A percentile compares a stretch with the other conserved stretches of the same genome.
phyloP scores from a whole-genome alignment of 2,329 filamentous ascomycete species.

The Aspergillus arachidicola region DNA sequence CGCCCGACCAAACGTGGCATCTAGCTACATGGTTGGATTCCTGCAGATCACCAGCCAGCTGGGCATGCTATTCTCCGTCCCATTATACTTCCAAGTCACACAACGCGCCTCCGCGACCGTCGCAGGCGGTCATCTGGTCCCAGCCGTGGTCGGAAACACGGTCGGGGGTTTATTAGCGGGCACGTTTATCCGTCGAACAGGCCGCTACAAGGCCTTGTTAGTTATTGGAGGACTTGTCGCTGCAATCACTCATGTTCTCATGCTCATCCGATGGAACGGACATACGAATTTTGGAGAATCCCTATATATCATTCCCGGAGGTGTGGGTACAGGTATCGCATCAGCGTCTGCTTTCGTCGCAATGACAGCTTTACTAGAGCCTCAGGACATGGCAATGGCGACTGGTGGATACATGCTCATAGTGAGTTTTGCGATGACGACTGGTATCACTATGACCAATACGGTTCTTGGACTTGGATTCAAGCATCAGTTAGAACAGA shows the following conservation, averaged over 20 bases:
- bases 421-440: constrained; percentile 46
- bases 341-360: constrained; percentile 53
- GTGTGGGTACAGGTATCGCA: constrained; percentile 54
- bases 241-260: constrained; percentile 54
- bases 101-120: constrained; percentile 58
- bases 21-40: constrained; percentile 46
- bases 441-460: constrained; percentile 43
- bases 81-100: constrained; percentile 71
- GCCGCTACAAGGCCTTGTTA: constrained; percentile 60
- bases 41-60: constrained; percentile 62
- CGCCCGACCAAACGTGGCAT: constrained; percentile 30
- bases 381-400: constrained; percentile 53
- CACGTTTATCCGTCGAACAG: constrained; percentile 59
- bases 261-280: constrained; percentile 62
- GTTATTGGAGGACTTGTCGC: constrained; percentile 55
- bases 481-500: constrained; percentile 30
- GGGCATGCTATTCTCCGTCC: constrained; percentile 66
- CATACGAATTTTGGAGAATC: constrained; percentile 59
- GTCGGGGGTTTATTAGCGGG: constrained; percentile 64
- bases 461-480: constrained; percentile 42
- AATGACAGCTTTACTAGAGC: constrained; percentile 50
- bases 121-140: constrained; percentile 65
- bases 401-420: constrained; percentile 52
- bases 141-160: constrained; percentile 69
- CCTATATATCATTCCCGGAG: constrained; percentile 62